Conservation (phyloP, 805 yeast genomes). For the Candida manassasensis region DNA sequence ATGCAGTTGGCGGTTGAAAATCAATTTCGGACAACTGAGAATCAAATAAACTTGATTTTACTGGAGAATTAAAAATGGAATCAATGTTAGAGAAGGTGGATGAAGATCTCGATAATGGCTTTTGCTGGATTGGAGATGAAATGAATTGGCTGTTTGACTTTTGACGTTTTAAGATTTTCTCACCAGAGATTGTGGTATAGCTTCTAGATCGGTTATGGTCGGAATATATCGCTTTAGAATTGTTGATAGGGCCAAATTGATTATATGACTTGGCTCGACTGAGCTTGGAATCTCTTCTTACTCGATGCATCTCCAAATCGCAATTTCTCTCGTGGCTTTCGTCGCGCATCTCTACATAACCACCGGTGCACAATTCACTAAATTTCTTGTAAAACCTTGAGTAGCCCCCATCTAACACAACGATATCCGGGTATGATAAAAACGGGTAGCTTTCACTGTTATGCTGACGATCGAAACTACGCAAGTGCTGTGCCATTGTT, state of each 20-base stretch:
- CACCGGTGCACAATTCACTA: conserved; percentile 67
- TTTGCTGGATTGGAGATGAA: conserved; percentile 5
- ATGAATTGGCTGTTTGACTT: conserved; percentile 14
- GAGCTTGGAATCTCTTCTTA: conserved; percentile 38
- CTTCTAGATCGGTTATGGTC: conserved; percentile 20
- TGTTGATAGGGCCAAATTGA: conserved; percentile 10
- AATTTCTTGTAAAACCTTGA: conserved; percentile 63
- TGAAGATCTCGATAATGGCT: conserved; percentile 7
- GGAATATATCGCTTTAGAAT: conserved; percentile 1
- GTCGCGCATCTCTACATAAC: conserved; percentile 79
- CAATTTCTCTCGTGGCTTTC: conserved; percentile 32
- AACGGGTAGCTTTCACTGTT: conserved; percentile 77
- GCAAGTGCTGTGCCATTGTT: conserved; percentile 76
- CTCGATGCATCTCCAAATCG: conserved; percentile 44
- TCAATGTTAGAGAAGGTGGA: conserved; percentile 23
- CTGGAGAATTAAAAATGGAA: conserved; percentile 12
- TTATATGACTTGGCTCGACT: conserved; percentile 35
- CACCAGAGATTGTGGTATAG: conserved; percentile 26
- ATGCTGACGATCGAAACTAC: conserved; percentile 74
- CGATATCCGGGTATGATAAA: conserved; percentile 82
- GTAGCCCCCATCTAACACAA: conserved; percentile 89
- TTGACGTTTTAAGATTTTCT: conserved; percentile 31
- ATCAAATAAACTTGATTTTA: conserved; percentile 1
- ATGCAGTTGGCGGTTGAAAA: conserved; percentile 26
- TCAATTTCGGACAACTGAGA: conserved; percentile 11